Conservation (phyloP, 495 filamentous ascomycete species). For the Oidiodendron maius region DNA sequence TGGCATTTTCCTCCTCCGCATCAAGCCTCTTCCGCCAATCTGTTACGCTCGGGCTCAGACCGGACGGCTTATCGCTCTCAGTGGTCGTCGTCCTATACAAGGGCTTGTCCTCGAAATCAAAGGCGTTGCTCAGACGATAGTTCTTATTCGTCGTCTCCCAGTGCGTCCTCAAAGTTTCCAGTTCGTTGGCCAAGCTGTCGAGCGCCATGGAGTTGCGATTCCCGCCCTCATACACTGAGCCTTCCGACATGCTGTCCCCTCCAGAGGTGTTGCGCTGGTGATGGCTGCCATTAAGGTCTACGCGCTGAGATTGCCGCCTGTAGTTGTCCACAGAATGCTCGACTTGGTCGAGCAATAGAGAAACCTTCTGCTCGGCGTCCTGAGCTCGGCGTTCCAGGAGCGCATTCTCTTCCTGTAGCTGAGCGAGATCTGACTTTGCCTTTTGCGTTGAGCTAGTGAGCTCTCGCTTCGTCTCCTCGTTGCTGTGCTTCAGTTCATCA, state of each 20-base stretch:
- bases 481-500: conserved; percentile 49
- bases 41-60: conserved; percentile 62
- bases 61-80: conserved; percentile 30
- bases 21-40: conserved; percentile 73
- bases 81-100: conserved; percentile 27
- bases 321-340: conserved; percentile 92
- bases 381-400: conserved; percentile 73
- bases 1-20: conserved; percentile 41
- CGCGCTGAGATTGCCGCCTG: conserved; percentile 65
- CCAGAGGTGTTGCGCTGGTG: conserved; percentile 28
- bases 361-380: conserved; percentile 90
- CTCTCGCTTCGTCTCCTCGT: conserved; percentile 52
- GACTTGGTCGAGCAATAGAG: conserved; percentile 87
- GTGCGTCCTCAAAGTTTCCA: conserved; percentile 80
- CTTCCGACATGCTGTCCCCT: conserved; percentile 42
- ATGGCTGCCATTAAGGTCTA: conserved; percentile 26
- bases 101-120: conserved; percentile 67
- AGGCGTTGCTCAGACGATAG: conserved; percentile 75
- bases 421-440: conserved; percentile 65
- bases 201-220: conserved; percentile 70
- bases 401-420: conserved; percentile 74
- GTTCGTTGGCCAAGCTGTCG: conserved; percentile 84
- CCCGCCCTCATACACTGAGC: conserved; percentile 38
- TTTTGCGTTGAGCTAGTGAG: conserved; percentile 48
- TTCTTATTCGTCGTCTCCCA: conserved; percentile 96